Base-by-base conservation (phyloP, 1,139 yeast species). In the Candida anutae region DNA sequence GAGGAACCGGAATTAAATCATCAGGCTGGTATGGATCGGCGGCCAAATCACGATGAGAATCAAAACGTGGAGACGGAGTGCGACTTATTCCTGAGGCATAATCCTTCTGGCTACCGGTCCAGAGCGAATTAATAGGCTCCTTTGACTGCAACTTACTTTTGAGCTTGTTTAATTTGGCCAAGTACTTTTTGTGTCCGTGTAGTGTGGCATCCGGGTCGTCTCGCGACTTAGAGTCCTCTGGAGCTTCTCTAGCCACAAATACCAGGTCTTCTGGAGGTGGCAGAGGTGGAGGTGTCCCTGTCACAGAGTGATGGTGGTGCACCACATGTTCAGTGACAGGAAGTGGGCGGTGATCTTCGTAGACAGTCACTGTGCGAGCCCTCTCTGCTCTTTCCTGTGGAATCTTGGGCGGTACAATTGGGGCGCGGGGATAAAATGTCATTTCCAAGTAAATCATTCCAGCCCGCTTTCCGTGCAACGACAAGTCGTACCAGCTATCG, bases 371-470 rank as follows among this genome's bases (percentile, higher is more conserved):
- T 17, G 19, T 17, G 8, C 9, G 19, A 8, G 10, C 10, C 8
- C 19, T 8, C 19, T 17, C 10, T 8, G 8, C 19, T 17, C 10
- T 17, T n/a, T n/a, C n/a, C n/a, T n/a, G n/a, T 9, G 34, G 28
- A 3, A 61, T 32, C 33, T 65, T 65, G 2, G 71, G 69, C 2
- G 73, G 75, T 21, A 61, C 39, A 5, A 64, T 44, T 0, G 74
- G 77, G 2, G 72, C 66, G 12, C 67, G 54, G 0, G 95, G 93
- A 47, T 84, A 85, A 46, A 84, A 90, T 0, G 97, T 85, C 81
- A 90, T 79, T 46, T 90, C 97, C 30, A 93, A 57, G 51, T 79
- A 88, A 1, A 90, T 74, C 54, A 75, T 83, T 1, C 98, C 98
- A 1, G 96, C 95, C 31, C 82, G 74, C 42, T 76, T 71, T n/a